Evolutionary conservation across 192 early-diverging fungal species (phyloP), one percentile per base, ranked within the genome.

Genomic region (Rhizophagus prolifer): DNA sequence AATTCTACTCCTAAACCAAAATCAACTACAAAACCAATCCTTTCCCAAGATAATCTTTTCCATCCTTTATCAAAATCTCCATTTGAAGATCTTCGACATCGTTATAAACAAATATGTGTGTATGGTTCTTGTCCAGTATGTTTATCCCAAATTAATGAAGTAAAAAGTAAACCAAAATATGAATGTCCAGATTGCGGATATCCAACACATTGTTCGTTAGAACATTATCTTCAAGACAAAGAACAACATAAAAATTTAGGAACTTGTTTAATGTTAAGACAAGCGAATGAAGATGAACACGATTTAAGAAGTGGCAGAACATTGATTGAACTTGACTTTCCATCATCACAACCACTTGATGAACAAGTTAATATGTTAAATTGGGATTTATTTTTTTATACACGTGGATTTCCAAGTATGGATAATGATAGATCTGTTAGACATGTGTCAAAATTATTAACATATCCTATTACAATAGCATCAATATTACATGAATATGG

Each of bases 301-400:
- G 92, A 94, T 81, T 86, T 94, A 64, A 86, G 90, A 77, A 92
- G 90, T 28, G 92, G 91, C 14, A 86, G 92, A 69, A 83, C 82
- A 38, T 86, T 94, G 88, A 86, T 82, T 60, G 93, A 94, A 84
- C 92, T 93, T 81, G 92, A 92, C 74, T 94, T 94, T 76, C 93
- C 92, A 78, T 75, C 74, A 76, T 80, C 90, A 66, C 89, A 92
- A 81, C 83, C 79, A 61, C 86, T 89, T 31, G 93, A 94, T 85
- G 87, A 91, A 73, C 85, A 88, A 23, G 87, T 94, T 71, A 94
- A 94, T 72, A 83, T 94, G 83, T 88, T 83, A 70, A 90, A 85
- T 80, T 94, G 93, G 93, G 90, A 94, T 77, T 84, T 88, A 21
- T 92, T 88, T 76, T 80, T 94, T 78, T 94, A 93, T 78, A 94